A percentile compares a stretch with the other conserved stretches of the same genome.
These are phyloP conservation scores for Quercus mongolica DNA, from an alignment of 306 rosid genomes.

Conservation along the genomic window DNA sequence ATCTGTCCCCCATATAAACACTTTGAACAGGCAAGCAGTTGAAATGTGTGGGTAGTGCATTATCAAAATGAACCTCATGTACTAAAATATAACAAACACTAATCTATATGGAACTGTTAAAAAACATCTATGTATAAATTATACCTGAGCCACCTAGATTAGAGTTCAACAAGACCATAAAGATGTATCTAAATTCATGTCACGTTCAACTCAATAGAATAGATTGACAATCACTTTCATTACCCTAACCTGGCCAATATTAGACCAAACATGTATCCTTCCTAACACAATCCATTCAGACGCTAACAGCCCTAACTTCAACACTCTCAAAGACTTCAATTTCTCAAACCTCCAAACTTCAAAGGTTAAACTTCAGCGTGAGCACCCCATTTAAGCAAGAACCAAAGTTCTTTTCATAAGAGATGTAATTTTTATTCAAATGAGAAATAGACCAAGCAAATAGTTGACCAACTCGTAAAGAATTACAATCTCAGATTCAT, in stretches of 20 bases:
- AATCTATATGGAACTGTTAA: neutral
- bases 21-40: neutral
- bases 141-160: neutral
- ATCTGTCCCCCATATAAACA: neutral
- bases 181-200: neutral
- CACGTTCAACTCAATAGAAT: neutral
- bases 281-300: neutral
- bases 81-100: neutral
- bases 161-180: neutral
- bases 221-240: neutral
- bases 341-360: neutral
- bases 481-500: too few relatives aligned
- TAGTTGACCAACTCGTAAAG: too few relatives aligned
- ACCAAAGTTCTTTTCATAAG: neutral
- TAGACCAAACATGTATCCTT: neutral
- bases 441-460: too few relatives aligned
- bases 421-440: too few relatives aligned
- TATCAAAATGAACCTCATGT: neutral
- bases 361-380: neutral
- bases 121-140: neutral
- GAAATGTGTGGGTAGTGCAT: neutral
- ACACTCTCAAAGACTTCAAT: neutral
- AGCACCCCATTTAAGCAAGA: neutral
- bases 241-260: neutral
- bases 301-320: neutral